Base-by-base conservation (phyloP, 2,329 filamentous ascomycete species). In the Phialophora chinensis region DNA sequence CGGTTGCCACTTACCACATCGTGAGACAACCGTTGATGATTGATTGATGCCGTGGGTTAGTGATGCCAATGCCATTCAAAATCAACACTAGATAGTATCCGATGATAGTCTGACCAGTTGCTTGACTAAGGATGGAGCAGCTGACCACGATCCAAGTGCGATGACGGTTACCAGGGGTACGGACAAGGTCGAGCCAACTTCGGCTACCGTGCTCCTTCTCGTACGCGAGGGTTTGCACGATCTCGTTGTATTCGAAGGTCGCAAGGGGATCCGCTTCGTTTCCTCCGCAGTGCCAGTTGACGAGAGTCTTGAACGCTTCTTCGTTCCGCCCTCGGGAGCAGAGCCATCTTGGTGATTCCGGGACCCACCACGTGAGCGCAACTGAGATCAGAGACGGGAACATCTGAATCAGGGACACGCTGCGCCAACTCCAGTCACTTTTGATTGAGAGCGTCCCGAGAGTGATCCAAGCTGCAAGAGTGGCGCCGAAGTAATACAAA, bases 311-410 rank as follows among this genome's bases (percentile, higher is more conserved):
- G 33, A 72, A 67, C 3, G 74, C 75, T 53, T 74, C 63, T 14
- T 74, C 71, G 12, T 71, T 62, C 25, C 72, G 69, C 14, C 73
- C 73, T 57, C 73, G 74, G 27, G 70, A 73, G 50, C 75, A 71
- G 49, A 90, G 82, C 85, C 86, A 90, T 0, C 89, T 82, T 0
- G 88, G 88, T 0, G 86, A 88, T 69, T 91, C 88, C 0, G 88
- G 89, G 73, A 90, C 87, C 75, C 88, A 86, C 62, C 62, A 65
- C 2, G 62, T 65, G 10, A 65, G 62, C 4, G 44, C 44, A 35
- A 65, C 55, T 8, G 62, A 65, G 55, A 65, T 65, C 47, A 65
- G 20, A 11, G 62, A 65, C 1, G 62, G 62, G 56, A 65, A 65
- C 62, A 65, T 65, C 47, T 65, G 62, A n/a, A 65, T 65, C 25